These are phyloP conservation scores for Fraxinus xanthoxyloides DNA, from an alignment of 305 asterid species.

Conservation along the genomic window DNA sequence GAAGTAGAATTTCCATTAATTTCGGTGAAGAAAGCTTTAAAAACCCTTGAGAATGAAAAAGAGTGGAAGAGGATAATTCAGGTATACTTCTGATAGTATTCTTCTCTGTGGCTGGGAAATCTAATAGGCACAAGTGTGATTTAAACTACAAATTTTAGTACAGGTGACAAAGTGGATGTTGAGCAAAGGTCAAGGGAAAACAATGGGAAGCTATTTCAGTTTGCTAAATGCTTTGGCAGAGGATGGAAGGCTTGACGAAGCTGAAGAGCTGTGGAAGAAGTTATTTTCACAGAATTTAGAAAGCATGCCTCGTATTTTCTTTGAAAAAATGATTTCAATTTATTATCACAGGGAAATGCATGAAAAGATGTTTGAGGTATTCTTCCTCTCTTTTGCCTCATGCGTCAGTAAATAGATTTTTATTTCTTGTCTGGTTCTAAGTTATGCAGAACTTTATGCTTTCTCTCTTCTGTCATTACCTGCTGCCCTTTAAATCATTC, in stretches of 20 bases:
- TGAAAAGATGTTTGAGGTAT: slow-evolving; percentile 88
- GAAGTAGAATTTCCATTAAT: slow-evolving; percentile 87
- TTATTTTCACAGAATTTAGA: slow-evolving; percentile 74
- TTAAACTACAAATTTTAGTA: neutral
- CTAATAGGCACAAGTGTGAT: neutral
- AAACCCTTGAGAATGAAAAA: slow-evolving; percentile 71
- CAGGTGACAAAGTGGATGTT: slow-evolving; percentile 96
- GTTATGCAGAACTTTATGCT: neutral
- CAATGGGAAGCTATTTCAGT: slow-evolving; percentile 82
- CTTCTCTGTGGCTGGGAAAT: slow-evolving; percentile 19
- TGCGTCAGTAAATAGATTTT: neutral
- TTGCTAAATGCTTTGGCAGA: slow-evolving; percentile 71
- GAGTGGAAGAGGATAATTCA: slow-evolving; percentile 92
- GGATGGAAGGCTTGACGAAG: slow-evolving; percentile 79
- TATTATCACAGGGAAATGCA: slow-evolving; percentile 70
- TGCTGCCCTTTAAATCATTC: neutral
- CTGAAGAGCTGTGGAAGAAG: slow-evolving; percentile 81
- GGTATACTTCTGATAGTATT: slow-evolving; percentile 34
- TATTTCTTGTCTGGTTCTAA: slow-evolving; percentile 3
- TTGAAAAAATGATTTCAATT: slow-evolving; percentile 74
- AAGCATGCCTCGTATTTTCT: slow-evolving; percentile 86
- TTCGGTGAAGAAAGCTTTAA: slow-evolving; percentile 85
- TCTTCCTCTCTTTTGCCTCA: neutral
- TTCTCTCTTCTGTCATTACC: neutral
- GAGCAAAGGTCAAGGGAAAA: slow-evolving; percentile 95